Base-by-base conservation (phyloP, 305 asterid species). In the Lippia alba region DNA sequence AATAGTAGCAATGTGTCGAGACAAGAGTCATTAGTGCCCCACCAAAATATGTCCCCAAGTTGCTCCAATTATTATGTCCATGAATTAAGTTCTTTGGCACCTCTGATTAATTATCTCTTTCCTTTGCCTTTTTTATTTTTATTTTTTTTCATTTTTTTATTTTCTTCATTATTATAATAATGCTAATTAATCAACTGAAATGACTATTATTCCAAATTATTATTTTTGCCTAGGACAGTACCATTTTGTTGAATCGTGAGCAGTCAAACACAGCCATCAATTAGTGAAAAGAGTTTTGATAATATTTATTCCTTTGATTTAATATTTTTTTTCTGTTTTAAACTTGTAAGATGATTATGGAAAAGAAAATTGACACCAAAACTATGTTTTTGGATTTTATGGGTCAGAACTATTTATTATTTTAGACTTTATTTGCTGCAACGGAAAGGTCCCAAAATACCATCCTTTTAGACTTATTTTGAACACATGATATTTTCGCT, bases 11-110 rank as follows among this genome's bases (percentile, higher is more conserved):
- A 57, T 24, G 74, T 66, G 74, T 55, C 82, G 66, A 70, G 59
- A 70, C 9, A 40, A 46, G 67, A 74, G 64, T 74, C 71, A 14
- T 30, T 17, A 30, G 4, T 19, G 83, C 65, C 74, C 74, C 75
- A 70, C 79, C 59, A 74, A 62, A 48, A 60, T 70, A 54, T 66
- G 74, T 61, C 79, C 70, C 73, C 71, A 55, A 70, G 24, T 46
- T 66, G 56, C 74, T 60, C 68, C 61, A 78, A 78, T 70, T 8
- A 78, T 78, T 78, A 70, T 74, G 69, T 70, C 56, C 12, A 4
- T 36, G 41, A 60, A 30, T 6, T 3, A 59, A n/a, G 12, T 56
- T 40, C 15, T 34, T 36, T 7, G 12, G 16, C 48, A 3, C 19
- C 34, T 48, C 12, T 60, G 19, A 9, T 18, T 49, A 33, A 9